These are phyloP conservation scores for Colletotrichum gigasporum DNA, from an alignment of 2,329 filamentous ascomycete species.

Conservation along the genomic window DNA sequence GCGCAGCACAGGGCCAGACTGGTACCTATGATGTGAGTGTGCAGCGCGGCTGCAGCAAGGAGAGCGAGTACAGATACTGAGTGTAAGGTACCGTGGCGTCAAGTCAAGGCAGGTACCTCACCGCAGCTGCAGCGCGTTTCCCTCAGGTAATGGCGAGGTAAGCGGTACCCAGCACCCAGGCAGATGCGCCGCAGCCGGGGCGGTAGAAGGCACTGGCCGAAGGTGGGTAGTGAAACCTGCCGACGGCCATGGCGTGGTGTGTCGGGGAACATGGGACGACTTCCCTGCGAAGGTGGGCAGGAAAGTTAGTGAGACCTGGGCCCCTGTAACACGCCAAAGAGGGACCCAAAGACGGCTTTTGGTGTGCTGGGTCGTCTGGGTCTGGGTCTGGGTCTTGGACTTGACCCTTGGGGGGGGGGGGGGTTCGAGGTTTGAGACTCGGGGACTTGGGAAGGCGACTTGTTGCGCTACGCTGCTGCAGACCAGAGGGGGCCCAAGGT, in stretches of 20 bases:
- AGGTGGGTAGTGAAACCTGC: slow-evolving; percentile 5
- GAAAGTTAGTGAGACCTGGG: slow-evolving; percentile 1
- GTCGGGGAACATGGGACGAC: slow-evolving; percentile 27
- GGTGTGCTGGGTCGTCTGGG: neutral
- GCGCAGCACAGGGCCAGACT: no score
- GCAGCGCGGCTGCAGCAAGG: no score
- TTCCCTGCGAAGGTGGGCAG: neutral
- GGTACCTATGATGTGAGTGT: no score
- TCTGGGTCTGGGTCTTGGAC: no score
- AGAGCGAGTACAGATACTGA: no score
- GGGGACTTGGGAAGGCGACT: neutral
- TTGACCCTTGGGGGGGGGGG: no score
- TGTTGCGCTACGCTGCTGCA: neutral
- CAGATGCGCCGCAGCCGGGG: neutral
- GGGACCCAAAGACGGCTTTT: neutral
- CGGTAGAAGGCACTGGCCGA: neutral
- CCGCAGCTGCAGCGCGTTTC: no score
- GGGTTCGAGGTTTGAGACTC: neutral
- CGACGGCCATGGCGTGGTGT: slow-evolving; percentile 20
- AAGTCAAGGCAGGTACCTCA: no score
- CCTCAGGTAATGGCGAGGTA: no score
- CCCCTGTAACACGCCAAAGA: neutral
- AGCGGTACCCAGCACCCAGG: no score
- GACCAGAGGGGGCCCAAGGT: neutral
- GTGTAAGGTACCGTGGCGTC: no score